phyloP scores from a whole-genome alignment of 768 basidiomycete genomes.

The Lanmaoa rubissima region DNA sequence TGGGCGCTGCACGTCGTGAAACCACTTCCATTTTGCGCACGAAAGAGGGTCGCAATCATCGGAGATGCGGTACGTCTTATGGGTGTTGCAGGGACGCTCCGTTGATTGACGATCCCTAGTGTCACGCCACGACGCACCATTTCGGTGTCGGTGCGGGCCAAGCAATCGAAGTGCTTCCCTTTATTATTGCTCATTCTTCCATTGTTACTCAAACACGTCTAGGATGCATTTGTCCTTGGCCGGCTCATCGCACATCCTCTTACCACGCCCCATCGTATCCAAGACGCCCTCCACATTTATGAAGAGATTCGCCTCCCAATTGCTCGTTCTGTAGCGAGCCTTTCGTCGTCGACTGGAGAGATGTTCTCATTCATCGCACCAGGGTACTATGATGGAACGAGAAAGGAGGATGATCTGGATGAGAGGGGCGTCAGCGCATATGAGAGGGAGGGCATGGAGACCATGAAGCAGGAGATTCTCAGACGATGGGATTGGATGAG shows the following conservation, averaged over 20 bases:
- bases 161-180: slow-evolving; percentile 21
- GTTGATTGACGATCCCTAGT: neutral
- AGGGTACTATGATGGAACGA: slow-evolving; percentile 23
- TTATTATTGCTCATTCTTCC: neutral
- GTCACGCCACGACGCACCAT: slow-evolving; percentile 27
- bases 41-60: slow-evolving; percentile 41
- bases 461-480: slow-evolving; percentile 8
- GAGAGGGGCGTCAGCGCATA: slow-evolving; percentile 6
- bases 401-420: slow-evolving; percentile 6
- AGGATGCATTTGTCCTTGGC: slow-evolving; percentile 25
- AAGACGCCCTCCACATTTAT: slow-evolving; percentile 9
- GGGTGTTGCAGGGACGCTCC: neutral
- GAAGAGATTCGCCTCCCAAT: slow-evolving; percentile 17
- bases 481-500: slow-evolving; percentile 17
- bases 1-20: slow-evolving; percentile 48
- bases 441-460: slow-evolving; percentile 20
- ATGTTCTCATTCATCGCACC: slow-evolving; percentile 19
- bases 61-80: slow-evolving; percentile 45
- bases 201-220: neutral
- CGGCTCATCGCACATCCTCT: slow-evolving; percentile 25
- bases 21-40: slow-evolving; percentile 39
- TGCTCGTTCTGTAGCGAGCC: slow-evolving; percentile 7
- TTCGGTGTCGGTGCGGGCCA: slow-evolving; percentile 25
- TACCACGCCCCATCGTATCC: neutral
- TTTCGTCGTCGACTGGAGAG: slow-evolving; percentile 17